Evolutionary conservation across 768 basidiomycete species (phyloP).

Genomic region (Collybiopsis confluens): DNA sequence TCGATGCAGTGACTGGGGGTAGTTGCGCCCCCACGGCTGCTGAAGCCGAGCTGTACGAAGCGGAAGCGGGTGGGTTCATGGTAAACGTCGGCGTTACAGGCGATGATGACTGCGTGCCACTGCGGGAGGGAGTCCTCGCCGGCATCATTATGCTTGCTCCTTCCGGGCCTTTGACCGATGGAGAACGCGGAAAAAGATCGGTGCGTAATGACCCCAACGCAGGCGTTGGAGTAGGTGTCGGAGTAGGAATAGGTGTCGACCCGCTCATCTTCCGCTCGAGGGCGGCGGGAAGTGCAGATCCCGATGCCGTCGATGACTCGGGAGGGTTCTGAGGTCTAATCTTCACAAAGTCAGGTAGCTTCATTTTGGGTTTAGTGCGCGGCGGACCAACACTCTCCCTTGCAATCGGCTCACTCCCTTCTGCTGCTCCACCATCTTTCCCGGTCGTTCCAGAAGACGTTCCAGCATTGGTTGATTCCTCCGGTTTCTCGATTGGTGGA

Average conservation of each 20-base stretch:
- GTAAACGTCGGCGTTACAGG: not conserved
- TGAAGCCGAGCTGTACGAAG: not conserved
- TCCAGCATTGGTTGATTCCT: no score
- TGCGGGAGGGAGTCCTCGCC: not conserved
- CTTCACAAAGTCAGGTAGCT: not conserved
- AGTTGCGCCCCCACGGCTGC: not conserved
- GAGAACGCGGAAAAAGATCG: not conserved
- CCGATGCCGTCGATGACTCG: not conserved
- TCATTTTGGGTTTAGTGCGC: not conserved
- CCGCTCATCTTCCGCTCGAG: not conserved
- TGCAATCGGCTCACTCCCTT: no score
- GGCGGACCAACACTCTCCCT: no score
- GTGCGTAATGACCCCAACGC: no score
- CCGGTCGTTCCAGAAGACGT: no score
- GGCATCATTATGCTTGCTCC: not conserved
- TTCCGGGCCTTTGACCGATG: not conserved
- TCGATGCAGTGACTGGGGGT: no score
- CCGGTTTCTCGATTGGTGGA: no score
- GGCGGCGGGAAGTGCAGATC: not conserved
- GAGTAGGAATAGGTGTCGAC: not conserved
- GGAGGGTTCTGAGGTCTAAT: not conserved
- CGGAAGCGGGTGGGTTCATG: not conserved
- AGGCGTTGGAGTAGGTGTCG: not conserved
- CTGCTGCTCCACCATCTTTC: no score
- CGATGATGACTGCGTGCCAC: not conserved